Evolutionary conservation across 2,329 filamentous ascomycete genomes (phyloP), one percentile per base, ranked within the genome.

Genomic region (Mycosphaerella arachidis): DNA sequence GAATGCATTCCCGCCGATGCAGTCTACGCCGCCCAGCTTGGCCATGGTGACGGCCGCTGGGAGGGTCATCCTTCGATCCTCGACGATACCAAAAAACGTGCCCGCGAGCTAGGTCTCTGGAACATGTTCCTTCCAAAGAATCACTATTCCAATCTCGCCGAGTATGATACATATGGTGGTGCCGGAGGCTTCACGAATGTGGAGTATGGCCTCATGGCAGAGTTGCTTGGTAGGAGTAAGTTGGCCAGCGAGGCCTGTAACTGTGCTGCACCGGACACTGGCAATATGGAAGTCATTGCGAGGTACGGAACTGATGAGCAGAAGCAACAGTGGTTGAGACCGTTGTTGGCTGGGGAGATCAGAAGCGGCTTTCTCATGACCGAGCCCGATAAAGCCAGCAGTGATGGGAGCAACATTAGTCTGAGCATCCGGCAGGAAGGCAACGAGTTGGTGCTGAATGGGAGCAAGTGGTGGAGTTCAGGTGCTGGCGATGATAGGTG

Each of bases 391-490:
- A 75, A 79, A 40, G 79, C 79, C 52, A 77, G 75, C 16, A 79
- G 77, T 6, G 79, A 81, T 61, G 79, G 79, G 7, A 81, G 79
- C 24, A 77, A 81, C 65, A 79, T 81, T 62, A 60, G 55, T 18
- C 81, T 99, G 73, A 84, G 82, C 61, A 97, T 99, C 73, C 83
- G 80, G 66, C 86, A 84, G 60, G 91, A 97, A 66, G 93, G 92
- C 9, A 86, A 94, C 72, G 86, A 94, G 68, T 97, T 93, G 73
- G 86, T 97, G n/a, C 82, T 99, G 56, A 97, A 97, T 72, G 94
- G 94, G 58, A 84, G 86, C 85, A 99, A 99, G 91, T 97, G 94
- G 94, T 99, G 94, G 94, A 96, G 91, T 27, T 96, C 91, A 65
- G 94, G 94, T 66, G 92, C 92, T 18, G 94, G 94, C 61, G 94